Evolutionary conservation across 345 rosid species (phyloP), one percentile per base, ranked within the genome.

Genomic region (Gossypium arboreum): DNA sequence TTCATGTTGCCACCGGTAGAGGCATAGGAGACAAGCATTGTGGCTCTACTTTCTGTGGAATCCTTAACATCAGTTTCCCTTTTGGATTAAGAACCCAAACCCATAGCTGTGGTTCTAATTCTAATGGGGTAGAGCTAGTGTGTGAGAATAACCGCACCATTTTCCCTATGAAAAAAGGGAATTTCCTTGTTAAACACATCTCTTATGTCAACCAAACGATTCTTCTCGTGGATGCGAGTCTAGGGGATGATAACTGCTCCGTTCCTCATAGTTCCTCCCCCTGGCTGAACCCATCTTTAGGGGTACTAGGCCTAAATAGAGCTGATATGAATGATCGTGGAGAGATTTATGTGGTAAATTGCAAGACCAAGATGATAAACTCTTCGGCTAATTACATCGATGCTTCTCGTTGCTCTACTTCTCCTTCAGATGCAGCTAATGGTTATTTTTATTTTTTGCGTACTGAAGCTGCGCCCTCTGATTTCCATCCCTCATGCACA

Each of bases 91-190:
- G 13, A 3, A 59, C 39, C 27, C 39, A 59, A 2, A 7, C n/a
- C 27, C 64, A 1, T 7, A 58, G 18, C 8, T 51, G 55, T 16
- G 1, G 7, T 51, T 0, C 16, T 1, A 34, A 34, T 34, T 34
- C 5, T 34, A 5, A 3, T 2, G 25, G 41, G 41, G 1, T 9
- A 1, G 27, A 64, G 20, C 60, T 69, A 2, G 59, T 7, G 41
- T 69, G 73, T 1, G 44, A 29, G 44, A 51, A 69, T 5, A 69
- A 69, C 45, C 73, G 43, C 45, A 69, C 73, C 15, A 2, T 69
- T 54, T 69, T 69, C 58, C 58, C 59, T 4, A 15, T 48, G 56
- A 48, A 2, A 25, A 2, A 68, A 6, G 72, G 72, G 54, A 27
- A 68, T 29, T 50, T 69, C 73, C 51, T 6, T 13, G 24, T 50